These are phyloP conservation scores for Mortierella antarctica DNA, from an alignment of 192 early-diverging fungal species.

Conservation along the genomic window DNA sequence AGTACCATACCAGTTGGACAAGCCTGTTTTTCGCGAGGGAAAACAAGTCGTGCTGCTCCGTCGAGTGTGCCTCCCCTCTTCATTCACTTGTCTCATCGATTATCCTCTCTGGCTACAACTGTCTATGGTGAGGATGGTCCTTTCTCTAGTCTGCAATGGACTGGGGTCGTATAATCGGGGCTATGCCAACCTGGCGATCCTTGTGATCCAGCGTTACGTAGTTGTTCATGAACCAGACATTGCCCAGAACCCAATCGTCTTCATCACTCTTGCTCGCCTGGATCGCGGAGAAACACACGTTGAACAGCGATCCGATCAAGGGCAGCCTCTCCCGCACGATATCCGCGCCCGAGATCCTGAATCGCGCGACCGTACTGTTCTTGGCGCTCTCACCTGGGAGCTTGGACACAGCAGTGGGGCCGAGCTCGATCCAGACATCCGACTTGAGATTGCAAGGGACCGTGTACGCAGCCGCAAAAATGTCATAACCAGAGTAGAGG, in stretches of 20 bases:
- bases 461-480: slow-evolving; percentile 8
- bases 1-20: too few species aligned
- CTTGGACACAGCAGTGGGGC: neutral
- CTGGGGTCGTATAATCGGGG: neutral
- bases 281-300: slow-evolving; percentile 20
- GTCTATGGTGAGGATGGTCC: too few species aligned
- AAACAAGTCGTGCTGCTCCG: too few species aligned
- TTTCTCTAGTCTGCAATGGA: too few species aligned
- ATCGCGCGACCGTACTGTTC: slow-evolving; percentile 1
- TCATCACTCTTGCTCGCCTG: slow-evolving; percentile 31
- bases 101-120: too few species aligned
- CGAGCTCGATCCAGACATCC: slow-evolving; percentile 26
- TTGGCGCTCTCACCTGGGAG: neutral
- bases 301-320: slow-evolving; percentile 2
- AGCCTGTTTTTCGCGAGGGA: too few species aligned
- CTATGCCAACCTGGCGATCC: slow-evolving; percentile 22
- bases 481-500: slow-evolving; percentile 26
- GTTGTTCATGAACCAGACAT: slow-evolving; percentile 28
- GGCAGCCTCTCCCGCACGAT: slow-evolving; percentile 17
- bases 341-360: slow-evolving; percentile 18
- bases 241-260: slow-evolving; percentile 37
- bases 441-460: slow-evolving; percentile 12
- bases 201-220: slow-evolving; percentile 35
- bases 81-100: too few species aligned
- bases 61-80: too few species aligned